Evolutionary conservation across 1,139 yeast genomes (phyloP).

Genomic region (Chernovozyma sophiae-reginae): DNA sequence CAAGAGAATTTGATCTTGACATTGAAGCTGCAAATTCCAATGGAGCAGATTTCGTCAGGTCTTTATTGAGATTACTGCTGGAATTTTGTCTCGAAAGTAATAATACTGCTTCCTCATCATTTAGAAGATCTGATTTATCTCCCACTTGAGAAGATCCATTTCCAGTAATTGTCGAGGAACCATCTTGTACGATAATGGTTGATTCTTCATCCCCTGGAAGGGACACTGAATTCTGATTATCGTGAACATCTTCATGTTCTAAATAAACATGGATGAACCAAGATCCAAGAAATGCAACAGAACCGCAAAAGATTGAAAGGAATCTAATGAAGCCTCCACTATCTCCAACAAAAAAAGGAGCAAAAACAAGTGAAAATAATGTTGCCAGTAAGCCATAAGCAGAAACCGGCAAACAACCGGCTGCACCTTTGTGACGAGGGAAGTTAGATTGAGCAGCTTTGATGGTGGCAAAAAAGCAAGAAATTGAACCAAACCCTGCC

Average conservation of each 20-base stretch:
- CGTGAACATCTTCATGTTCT: slow-evolving; percentile 15
- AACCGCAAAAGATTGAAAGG: slow-evolving; percentile 35
- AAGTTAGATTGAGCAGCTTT: slow-evolving; percentile 69
- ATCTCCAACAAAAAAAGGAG: slow-evolving; percentile 38
- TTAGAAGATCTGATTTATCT: slow-evolving; percentile 1
- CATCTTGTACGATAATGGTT: background rate
- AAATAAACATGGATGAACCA: slow-evolving; percentile 33
- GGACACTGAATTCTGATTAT: slow-evolving; percentile 2
- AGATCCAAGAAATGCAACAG: slow-evolving; percentile 32
- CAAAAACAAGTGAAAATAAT: slow-evolving; percentile 41
- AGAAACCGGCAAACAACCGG: slow-evolving; percentile 61
- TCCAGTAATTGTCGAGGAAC: background rate
- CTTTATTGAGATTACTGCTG: slow-evolving; percentile 2
- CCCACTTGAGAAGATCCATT: background rate
- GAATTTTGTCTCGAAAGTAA: slow-evolving; percentile 7
- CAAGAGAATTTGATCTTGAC: slow-evolving; percentile 14
- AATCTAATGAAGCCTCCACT: slow-evolving; percentile 39
- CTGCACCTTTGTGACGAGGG: slow-evolving; percentile 66
- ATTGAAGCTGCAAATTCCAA: background rate
- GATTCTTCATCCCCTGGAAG: slow-evolving; percentile 3
- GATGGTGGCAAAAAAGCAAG: slow-evolving; percentile 60
- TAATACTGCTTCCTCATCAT: slow-evolving; percentile 2
- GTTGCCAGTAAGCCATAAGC: slow-evolving; percentile 52
- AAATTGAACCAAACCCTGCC: slow-evolving; percentile 64
- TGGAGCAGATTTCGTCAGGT: background rate